A percentile compares a stretch with the other conserved stretches of the same genome.
These are phyloP conservation scores for Ophiostoma tasmaniense DNA, from an alignment of 2,329 filamentous ascomycete genomes.

Conservation along the genomic window DNA sequence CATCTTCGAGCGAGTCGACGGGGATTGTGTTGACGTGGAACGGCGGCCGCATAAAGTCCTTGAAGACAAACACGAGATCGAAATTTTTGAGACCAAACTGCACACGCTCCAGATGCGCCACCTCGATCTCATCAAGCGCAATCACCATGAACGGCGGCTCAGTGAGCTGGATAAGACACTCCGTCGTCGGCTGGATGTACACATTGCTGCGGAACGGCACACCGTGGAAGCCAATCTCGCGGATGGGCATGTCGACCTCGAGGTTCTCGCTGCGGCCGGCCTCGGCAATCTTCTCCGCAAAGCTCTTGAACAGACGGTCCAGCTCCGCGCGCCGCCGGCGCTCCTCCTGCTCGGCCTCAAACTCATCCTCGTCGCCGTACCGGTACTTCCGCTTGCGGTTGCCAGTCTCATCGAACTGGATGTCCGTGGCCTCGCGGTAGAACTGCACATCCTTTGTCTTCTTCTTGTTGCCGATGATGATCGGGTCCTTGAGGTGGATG, in stretches of 20 bases:
- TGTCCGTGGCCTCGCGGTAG: constrained; percentile 94
- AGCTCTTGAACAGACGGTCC: constrained; percentile 90
- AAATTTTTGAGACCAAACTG: constrained; percentile 98
- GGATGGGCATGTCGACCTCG: constrained; percentile 92
- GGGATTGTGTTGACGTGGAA: constrained; percentile 97
- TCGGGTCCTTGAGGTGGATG: constrained; percentile 94
- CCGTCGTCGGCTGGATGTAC: constrained; percentile 89
- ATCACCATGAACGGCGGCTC: constrained; percentile 96
- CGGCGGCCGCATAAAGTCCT: constrained; percentile 85
- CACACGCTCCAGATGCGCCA: constrained; percentile 92
- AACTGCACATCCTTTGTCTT: constrained; percentile 99
- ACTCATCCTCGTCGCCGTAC: constrained; percentile 96
- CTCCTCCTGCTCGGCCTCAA: constrained; percentile 97
- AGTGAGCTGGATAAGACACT: constrained; percentile 92
- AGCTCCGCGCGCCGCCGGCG: constrained; percentile 82
- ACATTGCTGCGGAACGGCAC: constrained; percentile 95
- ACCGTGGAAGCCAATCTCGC: constrained; percentile 92
- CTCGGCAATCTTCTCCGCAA: constrained; percentile 95
- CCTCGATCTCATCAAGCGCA: constrained; percentile 89
- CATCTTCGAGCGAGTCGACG: constrained; percentile 84
- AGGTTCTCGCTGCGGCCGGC: constrained; percentile 84
- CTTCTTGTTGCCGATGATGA: constrained; percentile 93
- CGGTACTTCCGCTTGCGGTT: constrained; percentile 97
- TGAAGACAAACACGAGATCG: constrained; percentile 96
- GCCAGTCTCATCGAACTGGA: constrained; percentile 97